These are phyloP conservation scores for Cyanidioschyzon merolae DNA, from an alignment of 23 red algal genomes.

Conservation along the genomic window DNA sequence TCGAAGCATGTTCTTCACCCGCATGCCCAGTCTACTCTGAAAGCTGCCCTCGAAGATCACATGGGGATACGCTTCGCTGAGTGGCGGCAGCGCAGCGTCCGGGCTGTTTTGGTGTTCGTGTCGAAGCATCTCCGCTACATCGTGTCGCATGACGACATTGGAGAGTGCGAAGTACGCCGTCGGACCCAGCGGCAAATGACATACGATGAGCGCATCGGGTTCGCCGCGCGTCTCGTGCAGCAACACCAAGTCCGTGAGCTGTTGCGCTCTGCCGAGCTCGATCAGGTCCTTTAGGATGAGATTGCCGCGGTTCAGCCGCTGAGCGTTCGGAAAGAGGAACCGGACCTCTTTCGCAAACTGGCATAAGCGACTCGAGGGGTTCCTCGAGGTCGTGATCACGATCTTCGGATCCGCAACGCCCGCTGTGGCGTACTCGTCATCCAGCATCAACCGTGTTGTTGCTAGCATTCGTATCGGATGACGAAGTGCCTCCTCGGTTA, in stretches of 20 bases:
- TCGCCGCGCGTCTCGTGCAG: slow-evolving; percentile 75
- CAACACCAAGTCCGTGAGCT: slow-evolving; percentile 66
- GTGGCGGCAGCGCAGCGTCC: slow-evolving; percentile 17
- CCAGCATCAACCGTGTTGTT: slow-evolving; percentile 53
- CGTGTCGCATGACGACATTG: slow-evolving; percentile 93
- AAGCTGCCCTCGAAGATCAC: slow-evolving; percentile 70
- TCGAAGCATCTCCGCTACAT: slow-evolving; percentile 30
- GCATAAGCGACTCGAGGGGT: slow-evolving; percentile 52
- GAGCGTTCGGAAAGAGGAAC: slow-evolving; percentile 61
- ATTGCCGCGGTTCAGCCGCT: slow-evolving; percentile 80
- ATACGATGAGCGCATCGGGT: slow-evolving; percentile 79
- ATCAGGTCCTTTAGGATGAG: slow-evolving; percentile 66
- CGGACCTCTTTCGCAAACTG: slow-evolving; percentile 98
- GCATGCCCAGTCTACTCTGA: slow-evolving; percentile 36
- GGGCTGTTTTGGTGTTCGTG: neutral
- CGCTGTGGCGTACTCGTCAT: slow-evolving; percentile 91
- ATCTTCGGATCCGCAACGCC: slow-evolving; percentile 37
- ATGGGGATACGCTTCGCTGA: slow-evolving; percentile 76
- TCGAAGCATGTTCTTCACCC: slow-evolving; percentile 53
- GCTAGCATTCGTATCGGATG: slow-evolving; percentile 16
- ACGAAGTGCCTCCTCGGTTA: neutral
- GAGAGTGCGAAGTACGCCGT: slow-evolving; percentile 84
- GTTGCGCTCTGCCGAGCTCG: slow-evolving; percentile 33
- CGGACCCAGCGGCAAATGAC: slow-evolving; percentile 78
- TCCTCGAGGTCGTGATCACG: slow-evolving; percentile 83